These are phyloP conservation scores for Lipomyces kockii DNA, from an alignment of 805 yeast species.

Conservation along the genomic window DNA sequence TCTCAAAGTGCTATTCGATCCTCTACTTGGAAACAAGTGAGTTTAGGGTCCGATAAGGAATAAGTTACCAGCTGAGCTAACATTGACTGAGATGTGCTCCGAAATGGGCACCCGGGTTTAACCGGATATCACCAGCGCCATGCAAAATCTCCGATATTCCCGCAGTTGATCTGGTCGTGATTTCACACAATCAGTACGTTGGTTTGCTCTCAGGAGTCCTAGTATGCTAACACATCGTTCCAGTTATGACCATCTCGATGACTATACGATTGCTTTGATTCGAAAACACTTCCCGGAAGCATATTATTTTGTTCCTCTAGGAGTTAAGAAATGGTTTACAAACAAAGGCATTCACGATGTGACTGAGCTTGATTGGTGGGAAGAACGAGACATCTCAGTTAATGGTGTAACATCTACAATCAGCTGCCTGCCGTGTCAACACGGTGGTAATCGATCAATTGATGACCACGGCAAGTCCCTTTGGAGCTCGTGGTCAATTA, in stretches of 20 bases:
- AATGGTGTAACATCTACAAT: constrained; percentile 19
- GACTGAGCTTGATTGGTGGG: constrained; percentile 94
- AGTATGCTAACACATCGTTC: neutral
- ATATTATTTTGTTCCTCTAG: constrained; percentile 68
- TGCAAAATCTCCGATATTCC: constrained; percentile 67
- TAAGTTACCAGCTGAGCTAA: neutral
- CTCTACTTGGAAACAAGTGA: constrained; percentile 20
- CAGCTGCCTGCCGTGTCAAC: constrained; percentile 27
- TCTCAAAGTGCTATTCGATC: constrained; percentile 24
- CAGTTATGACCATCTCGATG: constrained; percentile 32
- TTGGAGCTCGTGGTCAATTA: constrained; percentile 30
- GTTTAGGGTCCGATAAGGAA: neutral
- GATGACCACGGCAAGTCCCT: constrained; percentile 24
- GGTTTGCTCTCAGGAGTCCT: constrained; percentile 4
- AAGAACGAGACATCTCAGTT: constrained; percentile 45
- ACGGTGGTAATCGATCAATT: constrained; percentile 19
- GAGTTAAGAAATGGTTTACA: constrained; percentile 64
- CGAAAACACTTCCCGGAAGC: constrained; percentile 16
- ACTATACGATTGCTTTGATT: constrained; percentile 14
- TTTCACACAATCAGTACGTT: constrained; percentile 76
- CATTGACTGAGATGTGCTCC: constrained; percentile 17
- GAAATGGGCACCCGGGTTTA: constrained; percentile 61
- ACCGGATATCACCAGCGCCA: constrained; percentile 77
- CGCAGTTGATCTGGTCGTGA: constrained; percentile 70
- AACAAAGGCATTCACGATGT: constrained; percentile 62